phyloP scores from a whole-genome alignment of 2,329 filamentous ascomycete genomes.

The Fusarium dlaminii region DNA sequence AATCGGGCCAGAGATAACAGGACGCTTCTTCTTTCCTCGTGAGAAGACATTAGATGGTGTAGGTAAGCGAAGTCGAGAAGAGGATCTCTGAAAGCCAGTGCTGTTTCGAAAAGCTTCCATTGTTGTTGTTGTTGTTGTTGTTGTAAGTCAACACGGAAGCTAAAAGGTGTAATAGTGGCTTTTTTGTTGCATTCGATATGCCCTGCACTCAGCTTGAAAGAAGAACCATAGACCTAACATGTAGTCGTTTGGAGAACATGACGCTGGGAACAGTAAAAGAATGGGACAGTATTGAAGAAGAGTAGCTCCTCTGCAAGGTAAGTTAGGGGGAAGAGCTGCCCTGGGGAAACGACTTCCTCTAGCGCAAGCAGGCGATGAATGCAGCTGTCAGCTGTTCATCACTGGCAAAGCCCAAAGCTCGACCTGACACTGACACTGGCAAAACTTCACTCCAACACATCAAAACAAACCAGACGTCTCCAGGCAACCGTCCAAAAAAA shows the following conservation, averaged over 20 bases:
- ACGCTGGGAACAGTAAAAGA: background rate
- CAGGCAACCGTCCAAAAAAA: background rate
- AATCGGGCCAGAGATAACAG: conserved; percentile 49
- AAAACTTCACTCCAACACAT: background rate
- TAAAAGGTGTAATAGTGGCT: background rate
- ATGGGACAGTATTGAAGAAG: background rate
- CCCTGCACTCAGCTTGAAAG: background rate
- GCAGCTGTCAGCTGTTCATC: background rate
- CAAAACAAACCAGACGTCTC: background rate
- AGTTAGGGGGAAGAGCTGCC: background rate
- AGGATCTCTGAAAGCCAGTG: conserved; percentile 6
- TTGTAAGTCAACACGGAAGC: background rate
- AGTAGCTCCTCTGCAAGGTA: background rate
- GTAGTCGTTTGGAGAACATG: background rate
- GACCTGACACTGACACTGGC: background rate
- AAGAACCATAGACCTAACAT: background rate
- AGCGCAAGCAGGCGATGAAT: background rate
- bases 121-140: background rate
- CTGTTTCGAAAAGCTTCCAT: conserved; percentile 29
- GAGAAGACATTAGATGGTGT: conserved; percentile 21
- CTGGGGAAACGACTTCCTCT: background rate
- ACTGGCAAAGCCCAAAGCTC: background rate
- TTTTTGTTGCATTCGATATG: background rate
- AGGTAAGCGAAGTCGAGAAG: conserved; percentile 22
- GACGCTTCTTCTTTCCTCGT: conserved; percentile 37